These are phyloP conservation scores for Tetrahymena elliotti DNA, from an alignment of 73 alveolate species.

Conservation along the genomic window DNA sequence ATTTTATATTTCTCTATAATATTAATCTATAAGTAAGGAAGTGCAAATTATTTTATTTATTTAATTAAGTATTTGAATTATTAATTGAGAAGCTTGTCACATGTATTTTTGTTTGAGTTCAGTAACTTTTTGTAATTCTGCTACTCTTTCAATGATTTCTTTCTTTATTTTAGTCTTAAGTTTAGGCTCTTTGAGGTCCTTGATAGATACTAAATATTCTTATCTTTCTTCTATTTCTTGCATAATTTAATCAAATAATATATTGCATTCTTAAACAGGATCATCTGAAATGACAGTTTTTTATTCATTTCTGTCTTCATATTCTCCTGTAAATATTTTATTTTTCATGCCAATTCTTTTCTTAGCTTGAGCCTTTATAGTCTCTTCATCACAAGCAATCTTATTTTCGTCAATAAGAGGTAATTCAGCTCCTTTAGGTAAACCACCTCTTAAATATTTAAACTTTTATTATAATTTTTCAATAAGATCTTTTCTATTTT, in stretches of 20 bases:
- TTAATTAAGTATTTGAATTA: too few relatives aligned
- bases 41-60: background rate
- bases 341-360: conserved; percentile 24
- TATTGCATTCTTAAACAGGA: conserved; percentile 44
- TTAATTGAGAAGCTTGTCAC: background rate
- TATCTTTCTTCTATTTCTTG: conserved; percentile 62
- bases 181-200: conserved; percentile 29
- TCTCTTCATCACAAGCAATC: conserved; percentile 9
- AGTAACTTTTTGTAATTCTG: conserved; percentile 53
- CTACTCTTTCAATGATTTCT: conserved; percentile 61
- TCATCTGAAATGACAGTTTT: conserved; percentile 24
- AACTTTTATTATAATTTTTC: conserved; percentile 46
- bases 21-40: background rate
- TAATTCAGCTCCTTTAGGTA: conserved; percentile 46
- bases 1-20: too few relatives aligned
- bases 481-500: conserved; percentile 40
- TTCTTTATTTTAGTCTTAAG: conserved; percentile 44
- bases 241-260: conserved; percentile 36
- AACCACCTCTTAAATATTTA: conserved; percentile 46
- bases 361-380: background rate
- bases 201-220: conserved; percentile 39
- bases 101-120: conserved; percentile 38
- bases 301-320: conserved; percentile 11
- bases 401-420: conserved; percentile 24
- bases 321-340: conserved; percentile 9